Evolutionary conservation across 306 rosid genomes (phyloP), one percentile per base, ranked within the genome.

Genomic region (Calophaca sinica): DNA sequence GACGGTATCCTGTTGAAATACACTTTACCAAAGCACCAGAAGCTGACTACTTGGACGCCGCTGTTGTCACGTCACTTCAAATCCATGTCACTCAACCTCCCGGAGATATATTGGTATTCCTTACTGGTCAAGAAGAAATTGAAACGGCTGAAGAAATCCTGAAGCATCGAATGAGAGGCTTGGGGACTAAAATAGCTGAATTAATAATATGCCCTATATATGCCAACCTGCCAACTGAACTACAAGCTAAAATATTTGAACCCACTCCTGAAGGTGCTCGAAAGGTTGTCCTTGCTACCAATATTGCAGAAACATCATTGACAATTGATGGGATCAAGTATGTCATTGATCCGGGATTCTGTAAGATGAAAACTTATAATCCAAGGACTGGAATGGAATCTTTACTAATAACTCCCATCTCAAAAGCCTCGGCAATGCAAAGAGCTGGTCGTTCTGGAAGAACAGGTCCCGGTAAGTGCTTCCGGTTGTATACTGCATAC

Each of bases 311-410:
- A 38, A 38, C 42, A 38, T 38, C 42, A 5, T 4, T 38, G 42
- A 38, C 42, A 38, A 38, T 38, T 5, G 42, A 38, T 4, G 42
- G 42, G 42, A 38, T 38, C 42, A 38, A 38, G 7, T 38, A 38
- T 38, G 42, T 38, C 42, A 38, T 38, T 38, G 42, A 38, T 38
- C 42, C 42, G 1, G 42, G 42, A 38, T 38, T 89, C 63, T 82
- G 86, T 80, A 93, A 93, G 82, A 93, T 57, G 76, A 72, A 72
- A 72, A 57, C 45, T 44, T 72, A 69, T 69, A 69, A 69, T 59
- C 96, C 98, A 42, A 87, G 96, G 87, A 93, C 96, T 48, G 98
- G 98, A 15, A 88, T 93, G 98, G 98, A 93, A 74, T 89, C 96
- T 0, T 85, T 93, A 83, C 82, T 5, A 38, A 38, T 5, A 38